These are phyloP conservation scores for Gloeopeniophorella convolvens DNA, from an alignment of 768 basidiomycete species.

Conservation along the genomic window DNA sequence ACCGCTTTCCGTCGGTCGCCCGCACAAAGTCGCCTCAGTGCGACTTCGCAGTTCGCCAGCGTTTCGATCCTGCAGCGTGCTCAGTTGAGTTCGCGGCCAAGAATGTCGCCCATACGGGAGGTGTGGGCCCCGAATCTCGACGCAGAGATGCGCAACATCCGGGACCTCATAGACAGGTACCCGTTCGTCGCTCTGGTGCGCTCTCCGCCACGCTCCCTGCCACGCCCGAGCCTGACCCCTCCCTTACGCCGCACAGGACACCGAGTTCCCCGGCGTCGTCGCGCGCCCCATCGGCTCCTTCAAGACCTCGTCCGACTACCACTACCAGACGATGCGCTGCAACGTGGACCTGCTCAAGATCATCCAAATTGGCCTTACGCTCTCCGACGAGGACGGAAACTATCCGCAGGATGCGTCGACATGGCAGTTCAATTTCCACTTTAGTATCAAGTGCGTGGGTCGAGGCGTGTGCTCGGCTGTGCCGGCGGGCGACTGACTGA, in stretches of 20 bases:
- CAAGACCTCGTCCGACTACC: slow-evolving; percentile 96
- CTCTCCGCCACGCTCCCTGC: slow-evolving; percentile 24
- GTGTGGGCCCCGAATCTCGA: slow-evolving; percentile 96
- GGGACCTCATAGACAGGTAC: slow-evolving; percentile 83
- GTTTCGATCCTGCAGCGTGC: background rate
- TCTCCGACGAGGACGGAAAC: slow-evolving; percentile 91
- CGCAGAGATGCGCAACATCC: slow-evolving; percentile 81
- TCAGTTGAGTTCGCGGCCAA: background rate
- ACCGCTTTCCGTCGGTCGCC: background rate
- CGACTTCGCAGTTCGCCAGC: background rate
- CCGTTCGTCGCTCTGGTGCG: slow-evolving; percentile 92
- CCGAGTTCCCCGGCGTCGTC: slow-evolving; percentile 98
- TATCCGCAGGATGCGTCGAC: slow-evolving; percentile 85
- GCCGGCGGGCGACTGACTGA: background rate
- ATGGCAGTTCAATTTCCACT: slow-evolving; percentile 99
- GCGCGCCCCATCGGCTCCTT: slow-evolving; percentile 95
- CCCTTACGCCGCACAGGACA: slow-evolving; percentile 58
- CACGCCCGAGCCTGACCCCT: slow-evolving; percentile 14
- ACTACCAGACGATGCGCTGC: slow-evolving; percentile 99
- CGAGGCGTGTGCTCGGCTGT: too few species aligned
- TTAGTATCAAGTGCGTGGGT: slow-evolving; percentile 80
- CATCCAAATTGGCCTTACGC: slow-evolving; percentile 93
- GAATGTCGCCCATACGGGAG: slow-evolving; percentile 82
- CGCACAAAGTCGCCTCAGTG: background rate
- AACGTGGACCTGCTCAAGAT: slow-evolving; percentile 98